Percentiles rank a stretch among this genome's conserved stretches.
These are phyloP conservation scores for Dryas alaskensis DNA, from an alignment of 306 rosid genomes.

Conservation along the genomic window DNA sequence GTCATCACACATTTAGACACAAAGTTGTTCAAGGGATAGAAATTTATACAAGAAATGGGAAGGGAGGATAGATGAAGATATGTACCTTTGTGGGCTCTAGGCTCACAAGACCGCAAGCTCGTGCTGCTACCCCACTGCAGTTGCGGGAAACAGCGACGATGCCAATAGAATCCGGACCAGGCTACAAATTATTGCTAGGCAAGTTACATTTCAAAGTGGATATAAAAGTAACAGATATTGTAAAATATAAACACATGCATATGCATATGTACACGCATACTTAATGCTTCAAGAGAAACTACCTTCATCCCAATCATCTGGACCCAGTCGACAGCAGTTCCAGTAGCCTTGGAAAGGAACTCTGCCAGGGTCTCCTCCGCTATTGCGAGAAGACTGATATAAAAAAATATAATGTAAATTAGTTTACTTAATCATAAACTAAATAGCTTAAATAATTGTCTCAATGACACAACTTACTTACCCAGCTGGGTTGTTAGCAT, in stretches of 20 bases:
- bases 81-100: slow-evolving; percentile 92
- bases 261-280: background rate
- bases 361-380: slow-evolving; percentile 99
- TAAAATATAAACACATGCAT: background rate
- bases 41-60: background rate
- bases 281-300: background rate
- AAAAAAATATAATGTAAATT: background rate
- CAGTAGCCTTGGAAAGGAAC: slow-evolving; percentile 99
- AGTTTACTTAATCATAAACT: background rate
- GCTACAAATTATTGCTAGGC: slow-evolving; percentile 40
- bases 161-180: slow-evolving; percentile 99
- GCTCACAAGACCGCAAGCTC: slow-evolving; percentile 99
- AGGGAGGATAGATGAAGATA: background rate
- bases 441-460: background rate
- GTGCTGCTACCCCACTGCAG: slow-evolving; percentile 92
- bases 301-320: slow-evolving; percentile 99
- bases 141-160: slow-evolving; percentile 99
- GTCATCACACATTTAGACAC: background rate
- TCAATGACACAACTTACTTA: slow-evolving; percentile 18
- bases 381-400: slow-evolving; percentile 73
- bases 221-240: background rate
- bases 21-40: background rate
- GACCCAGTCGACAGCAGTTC: slow-evolving; percentile 99
- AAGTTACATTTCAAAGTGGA: background rate
- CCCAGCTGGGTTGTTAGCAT: slow-evolving; percentile 99